Conservation (phyloP, 108 stramenopile species). For the Aureococcus anophagefferens region DNA sequence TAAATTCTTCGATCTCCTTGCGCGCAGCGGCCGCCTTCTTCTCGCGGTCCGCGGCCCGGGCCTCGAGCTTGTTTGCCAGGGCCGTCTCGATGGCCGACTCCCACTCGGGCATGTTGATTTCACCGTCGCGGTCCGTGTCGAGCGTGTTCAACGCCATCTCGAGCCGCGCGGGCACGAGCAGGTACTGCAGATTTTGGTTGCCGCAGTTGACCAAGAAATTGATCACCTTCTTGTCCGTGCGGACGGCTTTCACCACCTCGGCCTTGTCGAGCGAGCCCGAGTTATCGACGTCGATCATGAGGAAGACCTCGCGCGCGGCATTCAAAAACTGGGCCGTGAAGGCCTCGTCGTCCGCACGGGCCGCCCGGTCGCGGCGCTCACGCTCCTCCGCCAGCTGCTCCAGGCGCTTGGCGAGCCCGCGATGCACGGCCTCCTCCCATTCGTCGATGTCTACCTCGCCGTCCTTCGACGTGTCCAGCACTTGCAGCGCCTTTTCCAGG, state of each 20-base stretch:
- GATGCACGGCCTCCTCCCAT: background rate
- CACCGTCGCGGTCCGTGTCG: background rate
- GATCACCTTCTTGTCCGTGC: background rate
- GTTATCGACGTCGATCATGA: background rate
- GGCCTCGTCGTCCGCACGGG: background rate
- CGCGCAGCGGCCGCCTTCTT: too few relatives aligned
- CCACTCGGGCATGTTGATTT: background rate
- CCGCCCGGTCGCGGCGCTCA: background rate
- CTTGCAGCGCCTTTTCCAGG: too few relatives aligned
- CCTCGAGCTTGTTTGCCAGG: too few relatives aligned
- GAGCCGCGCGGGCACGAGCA: background rate
- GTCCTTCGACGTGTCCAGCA: too few relatives aligned
- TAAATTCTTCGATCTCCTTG: too few relatives aligned
- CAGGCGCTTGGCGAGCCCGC: background rate
- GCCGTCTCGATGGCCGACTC: background rate
- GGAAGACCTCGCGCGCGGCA: background rate
- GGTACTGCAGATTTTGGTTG: background rate
- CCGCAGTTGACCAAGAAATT: background rate
- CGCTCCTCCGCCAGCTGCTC: background rate
- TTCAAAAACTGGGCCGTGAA: background rate
- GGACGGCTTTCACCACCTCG: background rate
- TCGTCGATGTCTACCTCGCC: too few relatives aligned
- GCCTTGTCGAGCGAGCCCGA: background rate
- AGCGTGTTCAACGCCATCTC: background rate
- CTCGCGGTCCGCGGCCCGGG: too few relatives aligned